Conservation (phyloP, 2,329 filamentous ascomycete species). For the Curvularia eragrostidis region DNA sequence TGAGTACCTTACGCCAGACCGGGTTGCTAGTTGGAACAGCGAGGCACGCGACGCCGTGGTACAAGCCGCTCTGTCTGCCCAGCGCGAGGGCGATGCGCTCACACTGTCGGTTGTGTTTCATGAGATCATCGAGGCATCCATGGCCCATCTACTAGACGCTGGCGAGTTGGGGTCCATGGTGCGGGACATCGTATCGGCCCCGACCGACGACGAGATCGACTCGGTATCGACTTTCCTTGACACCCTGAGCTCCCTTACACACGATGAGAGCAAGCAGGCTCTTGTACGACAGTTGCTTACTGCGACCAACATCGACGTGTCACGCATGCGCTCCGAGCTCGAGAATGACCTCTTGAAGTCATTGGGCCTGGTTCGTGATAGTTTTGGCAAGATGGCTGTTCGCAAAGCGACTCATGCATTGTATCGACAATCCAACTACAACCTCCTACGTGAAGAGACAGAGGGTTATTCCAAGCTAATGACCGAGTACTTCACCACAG, state of each 20-base stretch:
- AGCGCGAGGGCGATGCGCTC: conserved; percentile 70
- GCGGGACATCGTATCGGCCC: conserved; percentile 72
- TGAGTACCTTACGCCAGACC: conserved; percentile 74
- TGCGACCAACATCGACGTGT: conserved; percentile 73
- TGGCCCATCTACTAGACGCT: conserved; percentile 72
- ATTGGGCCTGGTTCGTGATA: conserved; percentile 81
- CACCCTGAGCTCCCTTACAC: conserved; percentile 78
- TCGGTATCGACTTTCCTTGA: conserved; percentile 75
- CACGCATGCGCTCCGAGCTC: conserved; percentile 80
- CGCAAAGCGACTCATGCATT: conserved; percentile 91
- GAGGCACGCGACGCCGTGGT: conserved; percentile 72
- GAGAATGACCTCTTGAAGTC: conserved; percentile 78
- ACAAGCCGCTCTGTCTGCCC: conserved; percentile 68
- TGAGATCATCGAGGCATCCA: conserved; percentile 78
- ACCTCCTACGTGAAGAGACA: conserved; percentile 90
- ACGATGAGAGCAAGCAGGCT: conserved; percentile 67
- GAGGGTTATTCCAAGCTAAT: conserved; percentile 97
- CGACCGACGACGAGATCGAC: conserved; percentile 55
- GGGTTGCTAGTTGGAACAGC: conserved; percentile 70
- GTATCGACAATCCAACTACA: conserved; percentile 97
- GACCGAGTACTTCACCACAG: conserved; percentile 92
- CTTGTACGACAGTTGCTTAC: conserved; percentile 72
- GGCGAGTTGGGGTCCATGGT: conserved; percentile 74
- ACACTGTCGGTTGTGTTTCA: conserved; percentile 78
- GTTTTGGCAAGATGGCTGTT: conserved; percentile 81